Base-by-base conservation (phyloP, 1,139 yeast species). In the Nadsonia commutata region DNA sequence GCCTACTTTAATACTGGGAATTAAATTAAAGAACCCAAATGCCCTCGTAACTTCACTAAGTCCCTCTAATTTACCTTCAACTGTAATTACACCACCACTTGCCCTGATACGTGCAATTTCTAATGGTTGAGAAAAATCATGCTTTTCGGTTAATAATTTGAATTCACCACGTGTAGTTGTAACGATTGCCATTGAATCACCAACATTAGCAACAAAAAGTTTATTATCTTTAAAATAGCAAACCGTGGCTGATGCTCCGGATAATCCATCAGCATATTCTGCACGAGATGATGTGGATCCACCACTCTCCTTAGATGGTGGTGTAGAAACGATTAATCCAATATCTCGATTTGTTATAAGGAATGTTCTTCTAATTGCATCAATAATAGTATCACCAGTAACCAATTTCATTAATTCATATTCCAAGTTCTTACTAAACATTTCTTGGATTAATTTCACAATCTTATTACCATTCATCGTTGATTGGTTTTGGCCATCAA, bases 71-170 rank as follows among this genome's bases (percentile, higher is more conserved):
- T 79, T 78, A 46, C 94, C 95, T 54, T 81, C 82, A 13, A 85
- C 81, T 2, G 85, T 76, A 17, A 90, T 95, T 56, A 74, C 80
- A 1, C 97, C 97, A 42, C 97, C 97, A 18, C 94, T 76, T 2
- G 84, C 83, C 54, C 97, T 70, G 42, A 93, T 84, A 54, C 95
- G 69, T 52, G 83, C 93, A 54, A 88, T 80, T 58, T 90, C 98
- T 23, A 68, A 69, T 40, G 84, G 70, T 40, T 72, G 76, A 4
- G 94, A 80, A 4, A 97, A 95, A 49, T 80, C 86, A 57, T 90
- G 96, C 45, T 81, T 78, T 23, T 74, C 77, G 1, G 95, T 82
- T 41, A 93, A 66, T 4, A 77, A 67, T 11, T 71, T 65, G 56
- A 76, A 82, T 41, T 85, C 93, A 22, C 97, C 96, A 59, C 83